These are phyloP conservation scores for Sporothrix globosa DNA, from an alignment of 2,329 filamentous ascomycete species.

Conservation along the genomic window DNA sequence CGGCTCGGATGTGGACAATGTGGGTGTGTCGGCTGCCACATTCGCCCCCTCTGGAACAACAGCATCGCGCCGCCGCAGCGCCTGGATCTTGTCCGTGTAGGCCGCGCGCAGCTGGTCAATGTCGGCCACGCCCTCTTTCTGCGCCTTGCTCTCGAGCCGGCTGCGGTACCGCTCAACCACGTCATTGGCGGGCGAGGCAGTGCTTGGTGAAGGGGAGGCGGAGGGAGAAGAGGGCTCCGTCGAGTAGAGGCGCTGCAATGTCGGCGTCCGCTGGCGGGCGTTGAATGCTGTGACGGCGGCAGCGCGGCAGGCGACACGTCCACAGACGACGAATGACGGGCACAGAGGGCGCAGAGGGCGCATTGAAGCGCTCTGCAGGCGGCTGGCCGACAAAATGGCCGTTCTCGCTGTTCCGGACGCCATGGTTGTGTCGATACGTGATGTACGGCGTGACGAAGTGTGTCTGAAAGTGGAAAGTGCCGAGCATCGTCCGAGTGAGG, in stretches of 20 bases:
- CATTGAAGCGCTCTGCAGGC: constrained; percentile 23
- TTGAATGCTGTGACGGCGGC: not conserved
- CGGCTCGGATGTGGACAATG: not conserved
- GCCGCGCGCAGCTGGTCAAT: constrained; percentile 77
- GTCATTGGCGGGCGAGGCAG: constrained; percentile 57
- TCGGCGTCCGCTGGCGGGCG: not conserved
- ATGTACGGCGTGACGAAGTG: not conserved
- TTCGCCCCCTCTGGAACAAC: constrained; percentile 43
- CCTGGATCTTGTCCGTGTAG: constrained; percentile 81
- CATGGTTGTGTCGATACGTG: not conserved
- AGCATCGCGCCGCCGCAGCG: constrained; percentile 69
- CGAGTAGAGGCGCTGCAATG: constrained; percentile 43
- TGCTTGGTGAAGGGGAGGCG: not conserved
- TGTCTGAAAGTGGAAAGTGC: not conserved
- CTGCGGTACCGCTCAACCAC: constrained; percentile 83
- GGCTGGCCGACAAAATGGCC: constrained; percentile 9
- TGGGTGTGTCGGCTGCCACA: not conserved
- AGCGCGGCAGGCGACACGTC: not conserved
- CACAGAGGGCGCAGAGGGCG: constrained; percentile 16
- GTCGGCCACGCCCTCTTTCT: constrained; percentile 68
- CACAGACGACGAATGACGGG: not conserved
- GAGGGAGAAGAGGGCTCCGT: constrained; percentile 24
- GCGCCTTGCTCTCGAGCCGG: constrained; percentile 82
- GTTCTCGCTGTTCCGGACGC: constrained; percentile 10
- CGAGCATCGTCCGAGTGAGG: not conserved